Percentiles rank a stretch among this genome's conserved stretches.
phyloP scores from a whole-genome alignment of 768 basidiomycete species.

The Agrocybe pediades region DNA sequence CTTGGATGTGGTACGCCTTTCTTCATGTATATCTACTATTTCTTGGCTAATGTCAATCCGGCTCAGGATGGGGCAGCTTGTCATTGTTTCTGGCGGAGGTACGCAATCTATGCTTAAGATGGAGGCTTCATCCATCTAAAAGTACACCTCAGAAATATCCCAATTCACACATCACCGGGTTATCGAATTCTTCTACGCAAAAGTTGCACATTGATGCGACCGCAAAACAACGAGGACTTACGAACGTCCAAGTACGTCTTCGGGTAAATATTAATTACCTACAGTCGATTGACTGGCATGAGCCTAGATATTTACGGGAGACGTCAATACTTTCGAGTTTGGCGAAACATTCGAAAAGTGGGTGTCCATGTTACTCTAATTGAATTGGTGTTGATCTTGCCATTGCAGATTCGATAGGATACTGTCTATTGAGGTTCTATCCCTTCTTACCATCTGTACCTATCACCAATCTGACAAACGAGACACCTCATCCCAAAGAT shows the following conservation, averaged over 20 bases:
- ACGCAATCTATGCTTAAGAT: not conserved
- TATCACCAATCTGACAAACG: not conserved
- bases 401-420: constrained; percentile 64
- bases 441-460: not conserved
- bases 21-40: not conserved
- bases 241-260: constrained; percentile 49
- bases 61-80: constrained; percentile 69
- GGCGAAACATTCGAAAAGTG: constrained; percentile 36
- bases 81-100: constrained; percentile 67
- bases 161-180: constrained; percentile 57
- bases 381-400: not conserved
- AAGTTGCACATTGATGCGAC: constrained; percentile 60
- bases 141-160: constrained; percentile 59
- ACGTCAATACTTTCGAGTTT: constrained; percentile 68
- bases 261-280: too few species aligned
- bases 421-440: constrained; percentile 70
- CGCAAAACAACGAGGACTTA: constrained; percentile 49
- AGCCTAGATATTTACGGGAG: constrained; percentile 63
- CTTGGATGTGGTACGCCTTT: constrained; percentile 59
- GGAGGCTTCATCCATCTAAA: not conserved
- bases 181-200: constrained; percentile 72
- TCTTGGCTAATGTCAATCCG: not conserved
- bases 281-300: not conserved
- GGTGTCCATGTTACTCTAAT: not conserved
- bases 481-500: constrained; percentile 40